Evolutionary conservation across 768 basidiomycete species (phyloP), one percentile per base, ranked within the genome.

Genomic region (Saitozyma podzolica): DNA sequence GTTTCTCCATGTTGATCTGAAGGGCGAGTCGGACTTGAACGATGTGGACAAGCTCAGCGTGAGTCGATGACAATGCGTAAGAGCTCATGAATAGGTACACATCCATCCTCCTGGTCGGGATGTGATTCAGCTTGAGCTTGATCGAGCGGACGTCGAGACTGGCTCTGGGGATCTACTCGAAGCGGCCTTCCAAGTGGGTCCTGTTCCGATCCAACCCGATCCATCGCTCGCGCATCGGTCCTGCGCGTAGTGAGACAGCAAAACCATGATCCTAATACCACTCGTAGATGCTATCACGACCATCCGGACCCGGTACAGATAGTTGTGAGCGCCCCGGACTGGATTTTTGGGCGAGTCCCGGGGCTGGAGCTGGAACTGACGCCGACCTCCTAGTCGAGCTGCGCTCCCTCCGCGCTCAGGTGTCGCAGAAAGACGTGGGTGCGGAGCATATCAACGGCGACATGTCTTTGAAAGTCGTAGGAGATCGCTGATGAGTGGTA

Each of bases 301-400:
- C 60, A 19, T 40, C 42, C 10, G 53, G 29, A 11, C 19, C 42
- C 9, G 52, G 19, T 40, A 37, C 41, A n/a, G 50, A 50, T 57
- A 42, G 43, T 51, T 61, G 51, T 50, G 4, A 16, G 50, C 45
- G 43, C 10, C 16, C 9, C 13, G 42, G 41, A 13, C 7, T 9
- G 8, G 16, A 45, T 13, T 37, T 43, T 43, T 16, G 43, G 8
- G 37, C n/a, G 37, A 39, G 3, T 8, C 16, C 52, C 53, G 61
- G 42, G 60, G 29, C 29, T 29, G 29, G 29, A 29, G 5, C 29
- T 29, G 2, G 29, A 29, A 29, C 29, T 29, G 29, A 29, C 29
- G 29, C 40, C 29, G 43, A 8, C 45, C 0, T n/a, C 39, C 14
- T 39, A 71, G 73, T 62, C 16, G 70, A 75, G 39, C 8, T 69